These are phyloP conservation scores for Metschnikowia picachoensis DNA, from an alignment of 805 yeast species.

Conservation along the genomic window DNA sequence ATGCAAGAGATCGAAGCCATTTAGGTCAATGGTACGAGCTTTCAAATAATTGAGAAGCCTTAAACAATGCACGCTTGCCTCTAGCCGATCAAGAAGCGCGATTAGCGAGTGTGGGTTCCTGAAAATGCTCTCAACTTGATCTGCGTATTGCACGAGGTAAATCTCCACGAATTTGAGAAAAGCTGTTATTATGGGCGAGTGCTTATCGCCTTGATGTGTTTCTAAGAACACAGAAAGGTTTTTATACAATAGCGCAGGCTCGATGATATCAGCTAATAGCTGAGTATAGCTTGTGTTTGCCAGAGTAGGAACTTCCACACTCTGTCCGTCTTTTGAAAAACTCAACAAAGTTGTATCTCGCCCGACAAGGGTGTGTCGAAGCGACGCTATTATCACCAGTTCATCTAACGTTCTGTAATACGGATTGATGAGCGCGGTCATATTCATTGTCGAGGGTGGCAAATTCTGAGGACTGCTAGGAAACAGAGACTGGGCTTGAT, in stretches of 20 bases:
- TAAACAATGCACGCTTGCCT: slow-evolving; percentile 51
- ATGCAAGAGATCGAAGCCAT: slow-evolving; percentile 53
- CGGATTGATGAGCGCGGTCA: slow-evolving; percentile 5
- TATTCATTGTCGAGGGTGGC: background rate
- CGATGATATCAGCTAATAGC: slow-evolving; percentile 53
- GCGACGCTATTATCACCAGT: slow-evolving; percentile 39
- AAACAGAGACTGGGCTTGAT: background rate
- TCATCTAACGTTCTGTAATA: slow-evolving; percentile 8
- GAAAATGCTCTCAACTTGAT: slow-evolving; percentile 34
- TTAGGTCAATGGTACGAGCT: slow-evolving; percentile 26
- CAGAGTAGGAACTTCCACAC: slow-evolving; percentile 44
- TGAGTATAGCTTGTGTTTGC: slow-evolving; percentile 56
- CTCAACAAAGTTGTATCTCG: slow-evolving; percentile 56
- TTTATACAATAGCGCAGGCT: slow-evolving; percentile 67
- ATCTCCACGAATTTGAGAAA: slow-evolving; percentile 47
- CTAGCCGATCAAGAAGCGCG: slow-evolving; percentile 38
- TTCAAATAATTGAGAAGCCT: slow-evolving; percentile 52
- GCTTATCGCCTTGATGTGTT: slow-evolving; percentile 21
- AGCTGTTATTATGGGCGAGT: slow-evolving; percentile 61
- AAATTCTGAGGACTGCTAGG: background rate
- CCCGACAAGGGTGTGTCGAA: slow-evolving; percentile 57
- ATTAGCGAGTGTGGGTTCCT: slow-evolving; percentile 28
- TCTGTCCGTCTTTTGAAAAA: slow-evolving; percentile 31
- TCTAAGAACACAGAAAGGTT: slow-evolving; percentile 34
- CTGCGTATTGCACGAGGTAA: slow-evolving; percentile 32